phyloP scores from a whole-genome alignment of 208 protist species.

The Trypanosoma theileri region DNA sequence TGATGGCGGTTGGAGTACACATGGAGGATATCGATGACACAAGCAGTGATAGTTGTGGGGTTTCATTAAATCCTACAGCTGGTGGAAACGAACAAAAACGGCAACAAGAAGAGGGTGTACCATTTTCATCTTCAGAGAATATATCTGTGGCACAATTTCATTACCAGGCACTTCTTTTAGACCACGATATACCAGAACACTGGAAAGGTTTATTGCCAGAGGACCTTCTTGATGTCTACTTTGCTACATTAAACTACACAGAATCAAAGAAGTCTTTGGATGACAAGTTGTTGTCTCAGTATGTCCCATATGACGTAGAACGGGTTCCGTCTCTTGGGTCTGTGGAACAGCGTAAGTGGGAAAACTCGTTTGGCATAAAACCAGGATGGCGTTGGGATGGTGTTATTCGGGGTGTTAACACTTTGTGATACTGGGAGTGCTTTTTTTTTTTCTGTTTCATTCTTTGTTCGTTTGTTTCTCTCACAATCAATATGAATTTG shows the following conservation, averaged over 20 bases:
- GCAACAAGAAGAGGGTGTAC: background rate
- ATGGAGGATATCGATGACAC: background rate
- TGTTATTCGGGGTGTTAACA: constrained; percentile 59
- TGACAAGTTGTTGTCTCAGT: constrained; percentile 75
- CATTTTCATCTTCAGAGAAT: background rate
- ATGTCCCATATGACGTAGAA: constrained; percentile 38
- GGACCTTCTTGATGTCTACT: constrained; percentile 51
- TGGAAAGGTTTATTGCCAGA: constrained; percentile 61
- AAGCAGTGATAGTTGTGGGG: background rate
- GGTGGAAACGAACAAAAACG: constrained; percentile 21
- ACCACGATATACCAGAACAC: constrained; percentile 54
- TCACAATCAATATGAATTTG: background rate
- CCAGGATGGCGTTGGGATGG: constrained; percentile 88
- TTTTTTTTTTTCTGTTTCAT: background rate
- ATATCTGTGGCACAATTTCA: background rate
- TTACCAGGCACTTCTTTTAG: constrained; percentile 12
- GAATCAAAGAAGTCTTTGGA: constrained; percentile 30
- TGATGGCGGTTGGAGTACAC: constrained; percentile 38
- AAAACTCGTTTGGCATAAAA: constrained; percentile 38
- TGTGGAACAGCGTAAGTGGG: constrained; percentile 8
- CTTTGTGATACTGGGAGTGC: background rate
- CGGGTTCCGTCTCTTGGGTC: constrained; percentile 8
- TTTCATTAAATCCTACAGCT: background rate
- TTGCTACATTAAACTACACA: constrained; percentile 47
- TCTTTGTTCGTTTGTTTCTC: background rate